Evolutionary conservation across 2,329 filamentous ascomycete species (phyloP).

Genomic region (Penicillium palitans): DNA sequence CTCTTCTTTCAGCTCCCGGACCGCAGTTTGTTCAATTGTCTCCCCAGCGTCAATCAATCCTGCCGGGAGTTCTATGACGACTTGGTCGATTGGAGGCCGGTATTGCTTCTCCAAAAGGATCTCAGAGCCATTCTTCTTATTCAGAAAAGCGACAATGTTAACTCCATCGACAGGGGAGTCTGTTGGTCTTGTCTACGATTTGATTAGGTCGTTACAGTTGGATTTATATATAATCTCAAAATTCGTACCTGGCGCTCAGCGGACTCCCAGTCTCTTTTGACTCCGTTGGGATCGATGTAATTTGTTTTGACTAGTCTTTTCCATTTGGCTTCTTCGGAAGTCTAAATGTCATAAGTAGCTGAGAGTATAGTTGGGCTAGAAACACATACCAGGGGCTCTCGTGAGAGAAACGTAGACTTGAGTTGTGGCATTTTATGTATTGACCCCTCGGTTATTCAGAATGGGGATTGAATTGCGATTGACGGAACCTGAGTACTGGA

Average conservation of each 20-base stretch:
- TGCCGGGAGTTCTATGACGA: slow-evolving; percentile 61
- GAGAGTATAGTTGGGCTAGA: not conserved
- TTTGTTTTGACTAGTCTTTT: slow-evolving; percentile 42
- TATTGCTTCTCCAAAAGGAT: slow-evolving; percentile 59
- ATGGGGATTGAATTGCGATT: too few species aligned
- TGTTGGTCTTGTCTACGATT: slow-evolving; percentile 11
- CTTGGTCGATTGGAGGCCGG: slow-evolving; percentile 57
- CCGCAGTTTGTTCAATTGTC: slow-evolving; percentile 54
- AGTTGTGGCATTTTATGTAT: slow-evolving; percentile 11
- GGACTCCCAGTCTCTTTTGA: slow-evolving; percentile 45
- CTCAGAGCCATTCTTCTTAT: slow-evolving; percentile 51
- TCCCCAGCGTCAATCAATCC: slow-evolving; percentile 60
- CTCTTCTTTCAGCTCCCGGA: slow-evolving; percentile 61
- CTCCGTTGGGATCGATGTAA: slow-evolving; percentile 44
- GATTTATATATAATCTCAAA: not conserved
- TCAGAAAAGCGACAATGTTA: slow-evolving; percentile 59
- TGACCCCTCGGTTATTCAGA: not conserved
- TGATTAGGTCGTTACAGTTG: not conserved
- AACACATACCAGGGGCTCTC: slow-evolving; percentile 33
- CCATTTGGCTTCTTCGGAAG: slow-evolving; percentile 43
- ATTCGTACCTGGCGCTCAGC: slow-evolving; percentile 42
- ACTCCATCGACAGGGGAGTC: slow-evolving; percentile 48
- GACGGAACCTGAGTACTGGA: too few species aligned
- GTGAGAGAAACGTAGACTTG: slow-evolving; percentile 31
- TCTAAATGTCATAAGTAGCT: slow-evolving; percentile 21